phyloP scores from a whole-genome alignment of 2,329 filamentous ascomycete genomes.

The Venturia asperata region DNA sequence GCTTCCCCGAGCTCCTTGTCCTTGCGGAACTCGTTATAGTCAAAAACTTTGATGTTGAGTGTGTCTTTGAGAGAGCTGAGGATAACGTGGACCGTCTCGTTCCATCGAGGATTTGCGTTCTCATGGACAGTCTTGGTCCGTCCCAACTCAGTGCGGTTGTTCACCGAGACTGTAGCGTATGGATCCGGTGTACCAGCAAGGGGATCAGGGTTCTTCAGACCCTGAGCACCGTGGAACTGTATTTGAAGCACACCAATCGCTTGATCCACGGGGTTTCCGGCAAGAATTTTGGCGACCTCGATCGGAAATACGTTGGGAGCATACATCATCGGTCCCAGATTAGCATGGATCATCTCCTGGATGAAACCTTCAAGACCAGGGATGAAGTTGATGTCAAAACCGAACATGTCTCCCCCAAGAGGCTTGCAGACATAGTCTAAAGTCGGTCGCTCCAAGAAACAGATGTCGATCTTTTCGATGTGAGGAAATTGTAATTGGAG shows the following conservation, averaged over 20 bases:
- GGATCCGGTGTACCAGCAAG: constrained; percentile 89
- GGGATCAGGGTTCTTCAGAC: constrained; percentile 91
- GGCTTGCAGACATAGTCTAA: constrained; percentile 99
- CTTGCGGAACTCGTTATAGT: constrained; percentile 94
- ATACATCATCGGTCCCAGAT: constrained; percentile 96
- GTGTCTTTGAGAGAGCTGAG: constrained; percentile 84
- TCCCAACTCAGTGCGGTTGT: constrained; percentile 71
- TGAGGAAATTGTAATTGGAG: constrained; percentile 93
- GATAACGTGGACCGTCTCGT: constrained; percentile 93
- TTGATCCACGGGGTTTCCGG: constrained; percentile 87
- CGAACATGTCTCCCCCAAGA: constrained; percentile 86
- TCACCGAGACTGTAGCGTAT: constrained; percentile 78
- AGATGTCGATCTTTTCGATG: constrained; percentile 89
- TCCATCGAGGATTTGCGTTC: constrained; percentile 83
- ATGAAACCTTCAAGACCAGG: constrained; percentile 92
- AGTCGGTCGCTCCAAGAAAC: constrained; percentile 78
- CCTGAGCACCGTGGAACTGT: constrained; percentile 82
- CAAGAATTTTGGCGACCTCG: constrained; percentile 96
- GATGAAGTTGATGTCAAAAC: constrained; percentile 99
- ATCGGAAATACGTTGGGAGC: constrained; percentile 96
- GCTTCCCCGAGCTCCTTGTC: constrained; percentile 89
- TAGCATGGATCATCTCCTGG: constrained; percentile 90
- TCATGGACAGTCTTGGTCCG: constrained; percentile 84
- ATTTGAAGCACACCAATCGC: constrained; percentile 90
- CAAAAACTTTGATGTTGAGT: constrained; percentile 76